These are phyloP conservation scores for Boletellus deceptivus DNA, from an alignment of 1,284 basidiomycete genomes.

Conservation along the genomic window DNA sequence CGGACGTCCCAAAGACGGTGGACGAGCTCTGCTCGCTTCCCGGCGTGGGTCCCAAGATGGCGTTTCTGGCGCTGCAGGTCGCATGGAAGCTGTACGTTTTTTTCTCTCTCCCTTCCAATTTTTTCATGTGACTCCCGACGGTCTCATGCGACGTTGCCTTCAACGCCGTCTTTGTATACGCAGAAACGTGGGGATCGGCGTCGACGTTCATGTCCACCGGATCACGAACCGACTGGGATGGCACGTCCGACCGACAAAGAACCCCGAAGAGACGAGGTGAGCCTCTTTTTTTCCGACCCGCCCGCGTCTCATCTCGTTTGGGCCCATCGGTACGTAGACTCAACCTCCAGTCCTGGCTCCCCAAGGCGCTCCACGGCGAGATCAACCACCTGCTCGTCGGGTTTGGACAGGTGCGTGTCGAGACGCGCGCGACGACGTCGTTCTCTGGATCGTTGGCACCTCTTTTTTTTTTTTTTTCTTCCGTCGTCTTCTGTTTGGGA, in stretches of 20 bases:
- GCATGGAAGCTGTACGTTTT: constrained; percentile 77
- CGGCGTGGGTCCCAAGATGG: constrained; percentile 94
- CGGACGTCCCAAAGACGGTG: constrained; percentile 83
- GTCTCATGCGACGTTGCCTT: too few species aligned
- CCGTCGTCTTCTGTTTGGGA: background rate
- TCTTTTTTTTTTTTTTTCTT: too few species aligned
- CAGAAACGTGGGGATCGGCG: constrained; percentile 93
- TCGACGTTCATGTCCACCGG: constrained; percentile 94
- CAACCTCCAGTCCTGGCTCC: constrained; percentile 91
- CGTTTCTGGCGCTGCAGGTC: constrained; percentile 78
- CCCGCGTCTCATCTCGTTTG: background rate
- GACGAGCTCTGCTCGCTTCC: constrained; percentile 82
- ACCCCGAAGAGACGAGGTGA: constrained; percentile 82
- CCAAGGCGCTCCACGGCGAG: constrained; percentile 71
- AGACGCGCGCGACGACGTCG: too few species aligned
- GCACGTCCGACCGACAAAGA: constrained; percentile 83
- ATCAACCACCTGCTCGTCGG: constrained; percentile 91
- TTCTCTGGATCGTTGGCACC: too few species aligned
- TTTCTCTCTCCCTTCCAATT: background rate
- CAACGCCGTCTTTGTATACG: too few species aligned
- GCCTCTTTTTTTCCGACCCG: background rate
- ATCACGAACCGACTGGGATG: constrained; percentile 92
- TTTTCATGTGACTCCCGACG: too few species aligned
- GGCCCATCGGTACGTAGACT: constrained; percentile 46
- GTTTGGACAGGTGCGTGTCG: constrained; percentile 75